Base-by-base conservation (phyloP, 352 stramenopile species). In the Phytopythium montanum region DNA sequence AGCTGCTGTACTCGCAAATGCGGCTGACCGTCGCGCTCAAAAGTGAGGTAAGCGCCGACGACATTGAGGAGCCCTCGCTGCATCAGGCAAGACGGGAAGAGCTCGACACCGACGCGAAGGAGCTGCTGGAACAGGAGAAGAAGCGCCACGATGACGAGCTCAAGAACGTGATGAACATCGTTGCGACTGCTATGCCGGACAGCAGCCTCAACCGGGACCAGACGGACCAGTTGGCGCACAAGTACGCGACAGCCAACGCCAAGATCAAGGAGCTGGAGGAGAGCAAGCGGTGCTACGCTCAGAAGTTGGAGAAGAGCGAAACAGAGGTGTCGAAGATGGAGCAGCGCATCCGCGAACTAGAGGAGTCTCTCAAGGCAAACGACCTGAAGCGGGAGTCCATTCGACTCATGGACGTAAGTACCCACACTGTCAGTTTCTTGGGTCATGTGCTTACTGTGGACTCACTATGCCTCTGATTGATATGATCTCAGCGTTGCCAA, bases 321-420 rank as follows among this genome's bases (percentile, higher is more conserved):
- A 56, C 60, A 5, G 53, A 82, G 55, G 61, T 80, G 23, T 50
- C 26, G 16, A 28, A 26, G 18, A 70, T 74, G 58, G 42, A 65
- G 28, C 23, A 33, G 34, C 57, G 81, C 46, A 52, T 89, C 6
- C 16, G 58, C 0, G 52, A 65, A 8, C 62, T 87, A 28, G 64
- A 81, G 55, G 49, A 69, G 10, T 71, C 62, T 29, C 54, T 80
- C 14, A 73, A 79, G 44, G 72, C 58, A 26, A 69, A 60, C 23
- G 77, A 90, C 54, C 68, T 71, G 56, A 88, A 86, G 45, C 72
- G 87, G 38, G 78, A 90, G 61, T 75, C 79, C 2, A 85, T 85
- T 60, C 64, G 62, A 46, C 65, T 84, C 21, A 80, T 88, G 60
- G 79, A 68, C 59, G 79, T 87, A 75, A 55, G 77, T 74, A 44